Evolutionary conservation across 2,329 filamentous ascomycete species (phyloP).

Genomic region (Colletotrichum phormii): DNA sequence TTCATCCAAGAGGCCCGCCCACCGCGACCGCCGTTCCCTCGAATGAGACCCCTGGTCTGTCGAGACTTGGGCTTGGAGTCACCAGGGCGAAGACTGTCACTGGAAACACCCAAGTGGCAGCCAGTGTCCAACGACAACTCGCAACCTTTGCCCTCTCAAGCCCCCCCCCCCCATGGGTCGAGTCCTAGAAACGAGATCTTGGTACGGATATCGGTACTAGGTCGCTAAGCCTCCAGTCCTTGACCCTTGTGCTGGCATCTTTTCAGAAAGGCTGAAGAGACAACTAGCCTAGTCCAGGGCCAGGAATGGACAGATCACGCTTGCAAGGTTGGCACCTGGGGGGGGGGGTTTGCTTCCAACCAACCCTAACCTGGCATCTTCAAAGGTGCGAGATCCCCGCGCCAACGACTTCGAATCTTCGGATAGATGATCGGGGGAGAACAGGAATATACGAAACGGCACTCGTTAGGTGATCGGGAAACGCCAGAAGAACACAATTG

Average conservation of each 20-base stretch:
- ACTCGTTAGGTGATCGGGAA: slow-evolving; percentile 5
- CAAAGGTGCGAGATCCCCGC: neutral
- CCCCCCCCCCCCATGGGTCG: no score
- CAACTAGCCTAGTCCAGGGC: slow-evolving; percentile 14
- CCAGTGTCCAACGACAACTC: neutral
- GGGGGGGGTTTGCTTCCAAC: neutral
- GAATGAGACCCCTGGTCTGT: neutral
- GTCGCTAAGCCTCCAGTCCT: neutral
- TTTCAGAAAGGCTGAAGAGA: slow-evolving; percentile 2
- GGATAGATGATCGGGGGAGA: neutral
- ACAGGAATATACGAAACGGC: neutral
- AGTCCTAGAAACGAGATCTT: neutral
- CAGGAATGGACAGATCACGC: neutral
- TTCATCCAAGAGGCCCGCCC: neutral
- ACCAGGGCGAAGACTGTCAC: neutral
- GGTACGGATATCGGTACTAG: no score
- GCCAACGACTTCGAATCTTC: neutral
- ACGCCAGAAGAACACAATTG: neutral
- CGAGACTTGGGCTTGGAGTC: neutral
- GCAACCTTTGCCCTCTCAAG: neutral
- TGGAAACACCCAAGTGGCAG: neutral
- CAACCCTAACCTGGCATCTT: neutral
- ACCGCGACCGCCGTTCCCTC: neutral
- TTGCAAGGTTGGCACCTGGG: neutral
- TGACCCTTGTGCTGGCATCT: neutral